Percentiles rank a stretch among this genome's conserved stretches.
phyloP scores from a whole-genome alignment of 768 basidiomycete genomes.

The Austroboletus festivus region DNA sequence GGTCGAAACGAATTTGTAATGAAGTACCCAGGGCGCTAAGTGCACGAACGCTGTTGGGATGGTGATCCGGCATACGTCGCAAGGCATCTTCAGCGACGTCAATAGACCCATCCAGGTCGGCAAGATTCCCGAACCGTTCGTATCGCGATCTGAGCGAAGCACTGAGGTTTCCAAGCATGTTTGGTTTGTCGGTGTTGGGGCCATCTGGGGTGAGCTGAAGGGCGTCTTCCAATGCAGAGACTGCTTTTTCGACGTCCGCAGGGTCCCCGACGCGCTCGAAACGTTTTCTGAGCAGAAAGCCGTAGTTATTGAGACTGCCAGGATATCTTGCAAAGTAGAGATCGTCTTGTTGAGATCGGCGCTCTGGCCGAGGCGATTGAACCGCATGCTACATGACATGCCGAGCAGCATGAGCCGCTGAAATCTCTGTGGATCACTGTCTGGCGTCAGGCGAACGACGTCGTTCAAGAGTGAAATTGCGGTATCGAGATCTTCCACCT shows the following conservation, averaged over 20 bases:
- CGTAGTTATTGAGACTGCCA: neutral
- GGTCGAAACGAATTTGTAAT: neutral
- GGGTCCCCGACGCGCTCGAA: conserved; percentile 1
- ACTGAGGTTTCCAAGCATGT: conserved; percentile 15
- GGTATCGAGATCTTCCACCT: neutral
- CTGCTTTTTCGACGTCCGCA: neutral
- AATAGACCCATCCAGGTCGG: conserved; percentile 21
- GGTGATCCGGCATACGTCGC: conserved; percentile 1
- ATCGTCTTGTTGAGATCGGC: conserved; percentile 1
- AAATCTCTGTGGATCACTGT: neutral
- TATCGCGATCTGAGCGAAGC: conserved; percentile 7
- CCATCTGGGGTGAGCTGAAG: conserved; percentile 3
- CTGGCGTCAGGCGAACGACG: neutral
- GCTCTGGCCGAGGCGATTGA: neutral
- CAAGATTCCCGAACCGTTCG: neutral
- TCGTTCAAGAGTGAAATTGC: neutral
- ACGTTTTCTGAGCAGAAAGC: neutral
- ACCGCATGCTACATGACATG: conserved; percentile 1
- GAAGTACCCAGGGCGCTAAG: neutral
- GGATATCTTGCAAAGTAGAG: neutral
- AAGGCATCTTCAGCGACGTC: conserved; percentile 1
- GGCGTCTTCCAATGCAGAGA: conserved; percentile 1
- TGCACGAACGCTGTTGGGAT: neutral
- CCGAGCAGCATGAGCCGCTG: neutral
- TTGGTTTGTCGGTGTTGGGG: conserved; percentile 7